Evolutionary conservation across 2,329 filamentous ascomycete genomes (phyloP).

Genomic region (Chaetomium olivaceum): DNA sequence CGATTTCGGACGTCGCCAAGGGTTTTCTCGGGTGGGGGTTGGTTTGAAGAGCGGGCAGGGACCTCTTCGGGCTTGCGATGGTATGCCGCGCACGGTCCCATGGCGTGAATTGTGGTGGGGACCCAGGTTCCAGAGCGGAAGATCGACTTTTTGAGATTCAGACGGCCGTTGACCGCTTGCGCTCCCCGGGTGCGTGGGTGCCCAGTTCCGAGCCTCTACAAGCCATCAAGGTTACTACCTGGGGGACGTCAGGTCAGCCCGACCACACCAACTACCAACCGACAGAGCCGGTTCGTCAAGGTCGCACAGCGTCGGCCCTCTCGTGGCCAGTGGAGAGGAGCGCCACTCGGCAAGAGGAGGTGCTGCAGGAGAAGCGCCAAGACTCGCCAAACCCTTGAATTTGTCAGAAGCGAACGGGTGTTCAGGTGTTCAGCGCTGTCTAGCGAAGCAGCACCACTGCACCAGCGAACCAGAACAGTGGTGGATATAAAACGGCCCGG

Average conservation of each 20-base stretch:
- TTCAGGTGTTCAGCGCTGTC: neutral
- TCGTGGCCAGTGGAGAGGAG: neutral
- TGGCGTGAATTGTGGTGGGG: neutral
- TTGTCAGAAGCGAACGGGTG: slow-evolving; percentile 7
- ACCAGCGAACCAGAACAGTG: neutral
- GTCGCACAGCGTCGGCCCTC: neutral
- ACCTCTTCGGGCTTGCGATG: neutral
- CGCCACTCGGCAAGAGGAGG: neutral
- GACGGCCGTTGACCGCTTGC: slow-evolving; percentile 2
- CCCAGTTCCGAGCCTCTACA: neutral
- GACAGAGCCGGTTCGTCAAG: neutral
- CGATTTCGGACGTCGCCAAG: slow-evolving; percentile 1
- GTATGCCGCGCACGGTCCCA: slow-evolving; percentile 1
- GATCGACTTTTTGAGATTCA: slow-evolving; percentile 12
- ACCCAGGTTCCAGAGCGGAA: slow-evolving; percentile 9
- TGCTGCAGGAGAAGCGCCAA: slow-evolving; percentile 3
- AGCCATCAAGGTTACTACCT: slow-evolving; percentile 9
- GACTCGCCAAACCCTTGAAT: slow-evolving; percentile 12
- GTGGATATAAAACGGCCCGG: neutral
- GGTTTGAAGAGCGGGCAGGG: neutral
- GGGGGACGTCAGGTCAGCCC: neutral
- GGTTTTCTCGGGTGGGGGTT: neutral
- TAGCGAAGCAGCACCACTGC: neutral
- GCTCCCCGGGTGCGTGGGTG: neutral
- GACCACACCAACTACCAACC: neutral